Evolutionary conservation across 23 red algal species (phyloP), one percentile per base, ranked within the genome.

Genomic region (Gracilaria gracilis): DNA sequence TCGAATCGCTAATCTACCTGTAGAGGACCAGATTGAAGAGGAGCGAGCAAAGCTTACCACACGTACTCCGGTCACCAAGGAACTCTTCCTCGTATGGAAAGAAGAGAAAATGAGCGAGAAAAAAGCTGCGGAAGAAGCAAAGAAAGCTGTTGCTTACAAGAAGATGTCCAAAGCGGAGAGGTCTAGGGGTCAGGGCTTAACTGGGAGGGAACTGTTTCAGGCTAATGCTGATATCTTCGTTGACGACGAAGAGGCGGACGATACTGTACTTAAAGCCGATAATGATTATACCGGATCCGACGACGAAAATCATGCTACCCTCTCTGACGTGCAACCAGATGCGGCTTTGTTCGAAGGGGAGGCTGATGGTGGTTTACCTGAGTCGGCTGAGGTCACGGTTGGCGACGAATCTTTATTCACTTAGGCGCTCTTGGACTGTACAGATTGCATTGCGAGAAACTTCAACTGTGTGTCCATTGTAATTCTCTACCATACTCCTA

Each of bases 11-110:
- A 85, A 87, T 44, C 48, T 98, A 36, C 87, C 97, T 4, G 80
- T 99, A 16, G 97, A 99, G 62, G 97, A 99, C 39, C 93, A 99
- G 65, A 99, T 99, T 82, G 97, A 99, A 69, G 85, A 88, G 36
- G 94, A 96, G 78, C 75, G 97, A 38, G 93, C 64, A 20, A 96
- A 92, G 87, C 73, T 99, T 19, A 95, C 76, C 36, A 93, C 89
- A 20, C 70, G 57, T 16, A 99, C 93, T 21, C 94, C 94, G 17
- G 97, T 99, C 12, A 99, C 97, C 21, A 33, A 92, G 51, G 97
- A 99, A 69, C 70, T 38, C 25, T 99, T 99, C 53, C 70, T 92
- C 0, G 61, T 61, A 36, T 99, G 97, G 97, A 91, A 88, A 32
- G 81, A 96, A 27, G 61, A 85, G 19, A 99, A 96, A 54, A 42